Conservation (phyloP, 495 filamentous ascomycete species). For the Schizothecium vesticola region DNA sequence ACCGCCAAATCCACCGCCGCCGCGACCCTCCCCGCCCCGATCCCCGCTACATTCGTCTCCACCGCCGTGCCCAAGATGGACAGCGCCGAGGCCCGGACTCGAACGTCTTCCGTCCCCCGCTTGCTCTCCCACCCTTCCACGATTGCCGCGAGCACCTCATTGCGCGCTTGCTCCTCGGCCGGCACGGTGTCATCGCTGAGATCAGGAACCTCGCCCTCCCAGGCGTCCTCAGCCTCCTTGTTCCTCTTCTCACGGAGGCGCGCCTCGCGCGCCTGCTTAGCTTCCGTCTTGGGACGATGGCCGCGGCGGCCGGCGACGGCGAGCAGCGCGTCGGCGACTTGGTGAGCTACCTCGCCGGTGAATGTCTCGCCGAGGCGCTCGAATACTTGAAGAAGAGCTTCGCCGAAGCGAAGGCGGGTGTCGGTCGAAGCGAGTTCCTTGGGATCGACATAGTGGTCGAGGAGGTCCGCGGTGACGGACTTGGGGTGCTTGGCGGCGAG, state of each 20-base stretch:
- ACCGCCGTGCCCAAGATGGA: constrained; percentile 63
- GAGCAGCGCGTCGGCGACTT: constrained; percentile 59
- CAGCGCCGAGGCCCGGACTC: constrained; percentile 71
- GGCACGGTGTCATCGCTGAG: constrained; percentile 38
- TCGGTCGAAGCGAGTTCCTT: constrained; percentile 55
- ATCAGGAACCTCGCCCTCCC: constrained; percentile 48
- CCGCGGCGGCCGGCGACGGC: constrained; percentile 59
- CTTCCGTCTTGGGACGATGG: constrained; percentile 49
- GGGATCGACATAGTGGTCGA: constrained; percentile 65
- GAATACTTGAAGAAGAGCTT: constrained; percentile 64
- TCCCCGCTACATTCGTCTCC: constrained; percentile 59
- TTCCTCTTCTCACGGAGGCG: constrained; percentile 41
- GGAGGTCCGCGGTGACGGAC: constrained; percentile 58
- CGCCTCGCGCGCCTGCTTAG: constrained; percentile 45
- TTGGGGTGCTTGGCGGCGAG: constrained; percentile 60
- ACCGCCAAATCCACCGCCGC: constrained; percentile 63
- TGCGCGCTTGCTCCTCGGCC: constrained; percentile 43
- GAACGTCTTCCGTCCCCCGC: constrained; percentile 65
- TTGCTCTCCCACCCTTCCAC: constrained; percentile 69
- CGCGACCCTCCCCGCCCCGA: constrained; percentile 51
- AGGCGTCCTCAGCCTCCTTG: constrained; percentile 48
- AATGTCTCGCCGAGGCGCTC: constrained; percentile 60
- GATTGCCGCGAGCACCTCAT: constrained; percentile 56
- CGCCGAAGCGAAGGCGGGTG: constrained; percentile 64
- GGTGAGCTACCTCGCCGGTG: constrained; percentile 50